A percentile compares a stretch with the other conserved stretches of the same genome.
Evolutionary conservation across 306 rosid species (phyloP).

Genomic region (Vigna nakashimae): DNA sequence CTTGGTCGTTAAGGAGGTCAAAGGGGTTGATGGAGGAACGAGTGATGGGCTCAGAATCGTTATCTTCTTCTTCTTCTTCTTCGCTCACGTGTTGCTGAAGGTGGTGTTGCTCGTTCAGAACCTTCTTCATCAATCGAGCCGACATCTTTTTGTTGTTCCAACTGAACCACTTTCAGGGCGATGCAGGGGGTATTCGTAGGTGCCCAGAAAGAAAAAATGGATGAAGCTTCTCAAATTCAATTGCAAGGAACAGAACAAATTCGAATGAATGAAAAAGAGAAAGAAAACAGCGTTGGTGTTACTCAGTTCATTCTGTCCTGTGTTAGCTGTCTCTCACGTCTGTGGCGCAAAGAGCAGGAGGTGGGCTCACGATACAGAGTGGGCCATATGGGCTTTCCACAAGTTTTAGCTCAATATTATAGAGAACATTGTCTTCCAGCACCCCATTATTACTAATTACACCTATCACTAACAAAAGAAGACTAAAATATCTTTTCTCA

Average conservation of each 20-base stretch:
- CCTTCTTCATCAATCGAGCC: constrained; percentile 76
- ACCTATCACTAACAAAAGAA: no score
- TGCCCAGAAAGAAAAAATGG: not conserved
- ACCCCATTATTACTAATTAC: no score
- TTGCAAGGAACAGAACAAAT: constrained; percentile 23
- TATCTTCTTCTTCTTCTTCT: constrained; percentile 39
- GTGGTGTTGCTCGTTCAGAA: constrained; percentile 62
- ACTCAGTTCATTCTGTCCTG: constrained; percentile 5
- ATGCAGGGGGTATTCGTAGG: not conserved
- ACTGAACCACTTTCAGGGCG: not conserved
- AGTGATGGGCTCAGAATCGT: constrained; percentile 39
- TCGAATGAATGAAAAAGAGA: not conserved
- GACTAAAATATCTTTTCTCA: no score
- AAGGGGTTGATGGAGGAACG: constrained; percentile 77
- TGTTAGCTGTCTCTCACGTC: no score
- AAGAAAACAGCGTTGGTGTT: constrained; percentile 5
- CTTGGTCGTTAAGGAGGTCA: constrained; percentile 70
- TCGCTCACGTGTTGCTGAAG: constrained; percentile 44
- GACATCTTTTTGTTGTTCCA: constrained; percentile 57
- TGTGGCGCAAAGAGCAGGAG: not conserved
- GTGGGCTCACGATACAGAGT: not conserved
- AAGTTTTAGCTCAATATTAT: not conserved
- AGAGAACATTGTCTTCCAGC: no score
- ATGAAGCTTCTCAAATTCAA: constrained; percentile 10
- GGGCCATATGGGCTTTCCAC: not conserved